A percentile compares a stretch with the other conserved stretches of the same genome.
phyloP scores from a whole-genome alignment of 257 asterid species.

The Przewalskia tangutica region DNA sequence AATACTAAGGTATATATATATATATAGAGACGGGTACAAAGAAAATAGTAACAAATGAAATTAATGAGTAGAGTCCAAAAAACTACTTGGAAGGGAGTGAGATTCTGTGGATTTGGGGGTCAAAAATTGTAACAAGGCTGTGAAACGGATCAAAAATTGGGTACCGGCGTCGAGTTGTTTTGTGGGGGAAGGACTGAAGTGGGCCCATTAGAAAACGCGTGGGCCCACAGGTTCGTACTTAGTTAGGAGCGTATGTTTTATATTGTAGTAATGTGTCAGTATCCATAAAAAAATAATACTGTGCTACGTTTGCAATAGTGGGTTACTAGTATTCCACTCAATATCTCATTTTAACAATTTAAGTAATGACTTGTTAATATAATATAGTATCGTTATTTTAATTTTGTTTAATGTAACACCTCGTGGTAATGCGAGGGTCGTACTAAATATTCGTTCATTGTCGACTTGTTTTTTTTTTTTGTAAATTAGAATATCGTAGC shows the following conservation, averaged over 20 bases:
- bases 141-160: not conserved
- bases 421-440: not conserved
- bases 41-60: not conserved
- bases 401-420: not conserved
- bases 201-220: conserved; percentile 3
- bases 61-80: not conserved
- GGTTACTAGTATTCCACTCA: not conserved
- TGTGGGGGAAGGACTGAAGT: not conserved
- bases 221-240: not conserved
- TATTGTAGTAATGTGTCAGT: not conserved
- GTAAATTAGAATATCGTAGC: too few relatives aligned
- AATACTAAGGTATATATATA: too few relatives aligned
- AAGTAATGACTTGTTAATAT: too few relatives aligned
- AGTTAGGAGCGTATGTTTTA: not conserved
- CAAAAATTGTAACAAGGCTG: not conserved
- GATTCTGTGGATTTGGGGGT: not conserved
- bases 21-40: too few relatives aligned
- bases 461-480: not conserved
- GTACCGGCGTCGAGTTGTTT: not conserved
- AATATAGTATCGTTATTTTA: not conserved
- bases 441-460: not conserved
- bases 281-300: not conserved
- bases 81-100: not conserved
- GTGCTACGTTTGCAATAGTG: not conserved
- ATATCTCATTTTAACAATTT: not conserved